Base-by-base conservation (phyloP, 495 filamentous ascomycete species). In the Xylaria scruposa region DNA sequence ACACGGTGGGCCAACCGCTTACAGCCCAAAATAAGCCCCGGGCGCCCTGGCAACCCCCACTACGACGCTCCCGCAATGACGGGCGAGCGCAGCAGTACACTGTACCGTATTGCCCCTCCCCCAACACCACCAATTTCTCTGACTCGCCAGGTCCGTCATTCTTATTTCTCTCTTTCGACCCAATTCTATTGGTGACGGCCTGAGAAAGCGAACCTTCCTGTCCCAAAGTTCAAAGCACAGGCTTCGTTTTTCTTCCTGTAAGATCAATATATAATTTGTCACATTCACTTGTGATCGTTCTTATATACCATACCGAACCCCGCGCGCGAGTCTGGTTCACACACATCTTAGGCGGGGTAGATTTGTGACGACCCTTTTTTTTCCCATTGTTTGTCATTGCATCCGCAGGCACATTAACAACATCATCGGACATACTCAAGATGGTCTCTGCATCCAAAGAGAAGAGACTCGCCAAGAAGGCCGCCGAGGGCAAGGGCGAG, bases 361-460 rank as follows among this genome's bases (percentile, higher is more conserved):
- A 59, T 59, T 71, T 40, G 36, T 38, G 47, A 47, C 60, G 49
- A 58, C 49, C 17, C 58, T 65, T 54, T 59, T 59, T 13, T 60
- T 36, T 65, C 59, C 31, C 59, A 17, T 31, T 49, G 24, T 33
- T 53, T 29, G n/a, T 46, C 46, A 3, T 70, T 29, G 51, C 29
- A 12, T 29, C 19, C 12, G 12, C 42, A 7, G 33, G 40, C 21
- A 62, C 7, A 61, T n/a, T 5, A 31, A 38, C 8, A 38, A 40
- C 13, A 47, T 0, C 31, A 54, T 31, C 61, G n/a, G n/a, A 71
- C 17, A 94, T 92, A 89, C 91, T 96, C 77, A 64, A 66, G 26
- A 95, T 93, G 91, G 92, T 97, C 75, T 98, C 97, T 73, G 91
- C 96, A 78, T 98, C 96, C 75, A 99, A 99, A 85, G 97, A 97